phyloP scores from a whole-genome alignment of 176 grass and related monocot species.

The Pharus latifolius region DNA sequence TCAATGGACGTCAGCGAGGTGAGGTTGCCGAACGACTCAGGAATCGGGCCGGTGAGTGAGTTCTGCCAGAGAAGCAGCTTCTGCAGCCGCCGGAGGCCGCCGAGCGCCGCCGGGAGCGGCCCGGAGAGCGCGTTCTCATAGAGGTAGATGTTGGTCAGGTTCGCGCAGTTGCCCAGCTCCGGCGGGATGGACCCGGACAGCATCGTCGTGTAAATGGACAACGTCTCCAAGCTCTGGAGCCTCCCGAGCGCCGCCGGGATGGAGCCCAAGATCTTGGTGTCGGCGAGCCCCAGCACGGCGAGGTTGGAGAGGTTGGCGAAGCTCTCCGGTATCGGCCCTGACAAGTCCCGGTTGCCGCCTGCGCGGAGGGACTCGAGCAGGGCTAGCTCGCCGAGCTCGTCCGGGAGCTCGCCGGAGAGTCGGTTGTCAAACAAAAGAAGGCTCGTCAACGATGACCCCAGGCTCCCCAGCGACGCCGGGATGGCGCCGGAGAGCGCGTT shows the following conservation, averaged over 20 bases:
- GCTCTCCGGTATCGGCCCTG: conserved; percentile 49
- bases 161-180: conserved; percentile 62
- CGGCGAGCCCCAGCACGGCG: conserved; percentile 68
- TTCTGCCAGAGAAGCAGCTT: conserved; percentile 96
- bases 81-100: conserved; percentile 44
- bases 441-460: conserved; percentile 21
- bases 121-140: conserved; percentile 90
- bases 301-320: conserved; percentile 50
- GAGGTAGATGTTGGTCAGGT: conserved; percentile 75
- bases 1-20: conserved; percentile 56
- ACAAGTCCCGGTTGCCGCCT: conserved; percentile 72
- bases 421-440: conserved; percentile 73
- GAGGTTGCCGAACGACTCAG: conserved; percentile 67
- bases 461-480: conserved; percentile 25
- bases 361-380: conserved; percentile 58
- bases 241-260: conserved; percentile 53
- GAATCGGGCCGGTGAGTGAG: conserved; percentile 70
- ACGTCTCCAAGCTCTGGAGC: conserved; percentile 55
- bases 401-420: conserved; percentile 58
- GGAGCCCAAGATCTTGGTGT: conserved; percentile 77
- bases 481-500: conserved; percentile 62
- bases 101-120: conserved; percentile 46
- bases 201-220: conserved; percentile 75
- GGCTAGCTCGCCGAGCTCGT: conserved; percentile 47
- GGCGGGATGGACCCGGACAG: conserved; percentile 70